Evolutionary conservation across 2,329 filamentous ascomycete genomes (phyloP).

Genomic region (Diaporthe batatas): DNA sequence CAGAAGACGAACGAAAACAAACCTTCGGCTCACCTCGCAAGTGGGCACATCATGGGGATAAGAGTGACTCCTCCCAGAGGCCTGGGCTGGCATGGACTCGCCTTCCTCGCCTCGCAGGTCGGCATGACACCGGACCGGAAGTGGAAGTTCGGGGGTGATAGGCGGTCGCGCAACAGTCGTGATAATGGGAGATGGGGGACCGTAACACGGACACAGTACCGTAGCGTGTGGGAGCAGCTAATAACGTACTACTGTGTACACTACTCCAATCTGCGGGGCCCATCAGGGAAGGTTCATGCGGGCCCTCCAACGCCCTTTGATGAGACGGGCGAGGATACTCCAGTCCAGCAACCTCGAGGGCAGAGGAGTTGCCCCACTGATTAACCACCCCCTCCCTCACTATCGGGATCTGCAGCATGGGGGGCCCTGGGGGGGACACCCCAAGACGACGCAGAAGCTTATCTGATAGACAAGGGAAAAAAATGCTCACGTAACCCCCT

Average conservation of each 20-base stretch:
- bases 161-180: conserved; percentile 30
- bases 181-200: conserved; percentile 27
- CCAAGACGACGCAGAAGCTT: conserved; percentile 26
- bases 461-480: conserved; percentile 31
- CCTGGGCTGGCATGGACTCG: conserved; percentile 13
- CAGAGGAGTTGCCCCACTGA: not conserved
- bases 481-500: conserved; percentile 40
- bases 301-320: not conserved
- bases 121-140: conserved; percentile 40
- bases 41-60: conserved; percentile 37
- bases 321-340: too few species aligned
- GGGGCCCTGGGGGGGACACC: not conserved
- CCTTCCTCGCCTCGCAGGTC: not conserved
- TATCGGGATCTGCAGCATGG: conserved; percentile 40
- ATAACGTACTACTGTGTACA: too few species aligned
- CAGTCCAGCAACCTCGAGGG: too few species aligned
- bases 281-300: conserved; percentile 32
- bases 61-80: conserved; percentile 19
- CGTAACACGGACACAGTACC: conserved; percentile 1
- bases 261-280: conserved; percentile 22
- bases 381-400: conserved; percentile 29
- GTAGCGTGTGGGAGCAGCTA: not conserved
- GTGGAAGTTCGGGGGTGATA: conserved; percentile 39
- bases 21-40: not conserved
- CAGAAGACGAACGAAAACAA: not conserved